Evolutionary conservation across 75 land plant genomes (phyloP), one percentile per base, ranked within the genome.

Genomic region (Pseudotsuga menziesii): DNA sequence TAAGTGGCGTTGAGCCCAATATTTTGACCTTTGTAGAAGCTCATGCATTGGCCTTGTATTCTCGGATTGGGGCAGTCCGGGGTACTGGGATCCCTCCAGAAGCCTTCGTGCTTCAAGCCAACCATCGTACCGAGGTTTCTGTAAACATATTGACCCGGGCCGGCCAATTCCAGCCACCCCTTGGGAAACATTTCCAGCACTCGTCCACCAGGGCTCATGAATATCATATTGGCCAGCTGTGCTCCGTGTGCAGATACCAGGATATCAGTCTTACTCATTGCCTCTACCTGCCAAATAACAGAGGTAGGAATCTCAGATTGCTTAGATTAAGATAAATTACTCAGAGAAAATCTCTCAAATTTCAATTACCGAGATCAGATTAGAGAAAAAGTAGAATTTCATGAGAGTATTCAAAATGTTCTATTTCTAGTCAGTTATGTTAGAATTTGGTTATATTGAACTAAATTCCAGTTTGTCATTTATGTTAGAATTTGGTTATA

Each of bases 101-200:
- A 76, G 15, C 83, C 85, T 32, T 80, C 79, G 36, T 83, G 85
- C 19, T 72, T 36, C 41, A 83, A 39, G 2, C 75, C 79, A 2
- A 70, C 57, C 85, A 82, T 80, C 0, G 16, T 8, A 4, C 82
- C 82, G 7, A 83, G 75, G 14, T 70, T 55, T 26, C 55, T 58
- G 67, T 80, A 83, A 56, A 80, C 77, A 75, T 70, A 83, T 56
- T 83, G 85, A 16, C 85, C 85, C 13, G 58, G 35, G 20, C 85
- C 85, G 0, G 85, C 85, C 22, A 72, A 26, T 58, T 83, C 85
- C 55, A 80, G 39, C 85, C 85, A 83, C 16, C 85, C 85, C 55
- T 13, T 75, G 1, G 85, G 85, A 44, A 83, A 83, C 70, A 80
- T 69, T 27, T 83, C 85, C n/a, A 83, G 57, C 17, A 83, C 32